Evolutionary conservation across 164 flowering plant genomes (phyloP).

Genomic region (Akebia trifoliata): DNA sequence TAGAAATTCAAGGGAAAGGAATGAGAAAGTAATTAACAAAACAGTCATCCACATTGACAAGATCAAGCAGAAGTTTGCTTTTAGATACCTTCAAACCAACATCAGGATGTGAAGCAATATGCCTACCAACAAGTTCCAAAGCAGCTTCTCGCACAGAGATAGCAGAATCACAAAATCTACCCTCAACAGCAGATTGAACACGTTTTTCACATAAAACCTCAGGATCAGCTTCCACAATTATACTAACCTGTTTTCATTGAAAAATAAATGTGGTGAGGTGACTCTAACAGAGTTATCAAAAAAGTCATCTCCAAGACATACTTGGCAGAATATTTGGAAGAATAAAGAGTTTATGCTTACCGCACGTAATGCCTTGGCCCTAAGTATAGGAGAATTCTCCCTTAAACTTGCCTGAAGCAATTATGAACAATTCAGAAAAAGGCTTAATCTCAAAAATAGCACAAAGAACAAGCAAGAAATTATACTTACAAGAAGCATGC

Average conservation of each 20-base stretch:
- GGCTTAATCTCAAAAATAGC: neutral
- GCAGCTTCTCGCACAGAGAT: slow-evolving; percentile 98
- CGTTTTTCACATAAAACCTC: slow-evolving; percentile 81
- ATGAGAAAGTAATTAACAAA: neutral
- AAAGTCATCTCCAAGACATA: neutral
- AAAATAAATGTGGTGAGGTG: neutral
- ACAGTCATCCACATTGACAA: neutral
- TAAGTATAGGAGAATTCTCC: slow-evolving; percentile 83
- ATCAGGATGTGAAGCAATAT: slow-evolving; percentile 99
- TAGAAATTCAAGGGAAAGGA: slow-evolving; percentile 22
- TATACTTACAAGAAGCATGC: slow-evolving; percentile 69
- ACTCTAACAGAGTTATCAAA: neutral
- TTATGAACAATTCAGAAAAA: neutral
- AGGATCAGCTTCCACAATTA: slow-evolving; percentile 97
- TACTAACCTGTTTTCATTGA: slow-evolving; percentile 61
- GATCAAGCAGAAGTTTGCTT: neutral
- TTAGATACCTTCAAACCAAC: slow-evolving; percentile 81
- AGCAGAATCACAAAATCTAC: slow-evolving; percentile 94
- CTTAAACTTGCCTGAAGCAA: slow-evolving; percentile 70
- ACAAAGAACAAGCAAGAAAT: neutral
- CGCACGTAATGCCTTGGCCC: slow-evolving; percentile 92
- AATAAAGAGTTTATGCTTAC: slow-evolving; percentile 35
- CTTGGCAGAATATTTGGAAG: slow-evolving; percentile 4
- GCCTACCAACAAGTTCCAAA: slow-evolving; percentile 93
- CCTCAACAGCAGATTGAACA: slow-evolving; percentile 96